A percentile compares a stretch with the other conserved stretches of the same genome.
These are phyloP conservation scores for Chaetomium sp. DNA, from an alignment of 2,329 filamentous ascomycete genomes.

Conservation along the genomic window DNA sequence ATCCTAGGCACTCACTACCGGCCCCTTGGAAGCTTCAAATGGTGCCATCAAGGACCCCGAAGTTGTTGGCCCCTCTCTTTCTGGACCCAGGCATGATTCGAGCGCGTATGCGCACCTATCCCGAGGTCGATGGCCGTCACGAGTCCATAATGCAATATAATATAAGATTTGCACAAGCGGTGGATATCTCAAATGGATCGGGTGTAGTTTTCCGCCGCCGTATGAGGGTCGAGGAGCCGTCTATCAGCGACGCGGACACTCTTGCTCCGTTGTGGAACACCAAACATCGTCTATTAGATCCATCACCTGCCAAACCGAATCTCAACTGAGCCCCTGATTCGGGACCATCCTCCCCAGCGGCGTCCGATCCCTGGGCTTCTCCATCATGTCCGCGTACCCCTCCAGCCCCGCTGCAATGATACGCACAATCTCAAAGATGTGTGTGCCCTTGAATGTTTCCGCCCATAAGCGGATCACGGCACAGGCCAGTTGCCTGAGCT, in stretches of 20 bases:
- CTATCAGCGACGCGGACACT: not conserved
- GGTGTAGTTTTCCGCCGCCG: not conserved
- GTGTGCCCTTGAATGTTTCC: conserved; percentile 62
- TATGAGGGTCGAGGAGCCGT: not conserved
- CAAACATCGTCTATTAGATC: not conserved
- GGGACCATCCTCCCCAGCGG: conserved; percentile 41
- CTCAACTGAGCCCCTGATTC: conserved; percentile 32
- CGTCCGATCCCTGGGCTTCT: conserved; percentile 55
- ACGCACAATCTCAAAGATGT: conserved; percentile 62
- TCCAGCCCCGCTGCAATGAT: conserved; percentile 61
- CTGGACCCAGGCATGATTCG: not conserved
- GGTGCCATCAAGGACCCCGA: not conserved
- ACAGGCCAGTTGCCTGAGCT: conserved; percentile 57
- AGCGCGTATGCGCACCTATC: not conserved
- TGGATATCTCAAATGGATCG: not conserved
- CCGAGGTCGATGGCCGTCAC: not conserved
- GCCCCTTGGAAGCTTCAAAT: not conserved
- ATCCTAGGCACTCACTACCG: not conserved
- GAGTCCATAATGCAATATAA: not conserved
- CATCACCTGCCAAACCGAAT: not conserved
- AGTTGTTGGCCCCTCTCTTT: not conserved
- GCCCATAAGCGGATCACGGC: conserved; percentile 64
- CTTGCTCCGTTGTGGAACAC: not conserved
- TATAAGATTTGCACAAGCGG: not conserved
- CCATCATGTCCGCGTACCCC: conserved; percentile 58